Conservation (phyloP, 441 rosid genomes). For the Gossypium aridum region DNA sequence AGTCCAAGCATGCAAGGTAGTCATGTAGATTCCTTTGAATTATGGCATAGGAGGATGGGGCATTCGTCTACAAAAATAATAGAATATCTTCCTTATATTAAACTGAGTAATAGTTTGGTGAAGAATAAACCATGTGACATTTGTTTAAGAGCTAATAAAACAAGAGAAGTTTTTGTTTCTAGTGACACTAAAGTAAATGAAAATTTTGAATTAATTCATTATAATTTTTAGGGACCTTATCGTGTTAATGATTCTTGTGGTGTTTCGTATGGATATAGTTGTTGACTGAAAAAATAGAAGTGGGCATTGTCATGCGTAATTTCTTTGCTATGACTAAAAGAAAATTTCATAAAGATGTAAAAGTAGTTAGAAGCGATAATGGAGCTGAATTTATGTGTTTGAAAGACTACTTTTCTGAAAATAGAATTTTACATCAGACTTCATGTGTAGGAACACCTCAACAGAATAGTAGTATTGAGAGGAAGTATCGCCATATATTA, state of each 20-base stretch:
- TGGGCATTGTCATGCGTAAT: not conserved
- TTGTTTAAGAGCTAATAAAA: not conserved
- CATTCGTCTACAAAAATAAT: not conserved
- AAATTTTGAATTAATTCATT: not conserved
- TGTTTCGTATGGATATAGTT: not conserved
- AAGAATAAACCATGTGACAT: not conserved
- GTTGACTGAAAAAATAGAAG: not conserved
- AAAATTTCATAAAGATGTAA: not conserved
- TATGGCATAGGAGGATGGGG: not conserved
- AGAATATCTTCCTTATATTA: rapidly evolving
- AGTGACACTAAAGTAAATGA: not conserved
- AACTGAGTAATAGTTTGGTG: too few species aligned
- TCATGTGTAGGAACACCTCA: too few species aligned
- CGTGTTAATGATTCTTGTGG: not conserved
- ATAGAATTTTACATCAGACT: too few species aligned
- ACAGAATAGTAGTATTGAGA: too few species aligned
- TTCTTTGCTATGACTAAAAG: not conserved
- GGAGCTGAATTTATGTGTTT: not conserved
- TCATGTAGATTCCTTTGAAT: too few species aligned
- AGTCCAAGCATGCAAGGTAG: too few species aligned
- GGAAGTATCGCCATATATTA: too few species aligned
- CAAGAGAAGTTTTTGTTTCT: not conserved
- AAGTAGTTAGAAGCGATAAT: not conserved
- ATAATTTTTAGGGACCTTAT: not conserved
- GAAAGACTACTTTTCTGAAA: too few species aligned